Base-by-base conservation (phyloP, 495 filamentous ascomycete genomes). In the Pseudoneurospora amorphoporcata region DNA sequence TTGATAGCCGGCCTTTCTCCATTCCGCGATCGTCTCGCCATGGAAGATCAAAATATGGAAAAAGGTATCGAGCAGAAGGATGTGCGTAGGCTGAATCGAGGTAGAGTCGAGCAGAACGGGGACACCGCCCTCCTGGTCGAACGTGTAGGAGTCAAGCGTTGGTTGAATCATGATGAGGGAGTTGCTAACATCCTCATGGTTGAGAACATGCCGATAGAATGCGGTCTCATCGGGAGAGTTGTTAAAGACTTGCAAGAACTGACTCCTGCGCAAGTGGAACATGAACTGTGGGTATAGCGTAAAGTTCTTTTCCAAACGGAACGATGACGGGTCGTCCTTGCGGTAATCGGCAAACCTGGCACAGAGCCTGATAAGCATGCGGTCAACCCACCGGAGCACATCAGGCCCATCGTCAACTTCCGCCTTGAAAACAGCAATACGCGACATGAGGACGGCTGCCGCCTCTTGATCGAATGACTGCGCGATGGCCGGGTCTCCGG, bases 1-100 rank as follows among this genome's bases (percentile, higher is more conserved):
- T 72, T 99, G 96, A 77, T 98, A 99, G 3, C 96, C 96, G 17
- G 94, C 94, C 83, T 99, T 98, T 76, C 94, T 91, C 96, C 96
- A 99, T 79, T 98, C 94, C 1, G 96, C 96, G 79, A 98, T 92
- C 4, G 94, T 98, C 84, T 98, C 95, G 68, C 96, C 96, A 78
- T 98, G 92, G 88, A 98, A 98, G 75, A 99, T 99, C 69, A 99
- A 89, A 73, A 99, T 98, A 80, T 98, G 96, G 90, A 99, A 99
- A 86, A 98, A 99, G 17, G 94, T 98, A 77, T 99, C 96, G 43
- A 99, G 89, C 14, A 99, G 89, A 68, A 99, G 89, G 73, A 98
- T 94, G 73, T 97, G 95, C 29, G 93, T 91, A 16, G 94, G 92
- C 76, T 98, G 95, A 76, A 99, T 98, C 29, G 92, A 96, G 45